A percentile compares a stretch with the other conserved stretches of the same genome.
phyloP scores from a whole-genome alignment of 805 yeast genomes.

The Maudiozyma saulgeensis region DNA sequence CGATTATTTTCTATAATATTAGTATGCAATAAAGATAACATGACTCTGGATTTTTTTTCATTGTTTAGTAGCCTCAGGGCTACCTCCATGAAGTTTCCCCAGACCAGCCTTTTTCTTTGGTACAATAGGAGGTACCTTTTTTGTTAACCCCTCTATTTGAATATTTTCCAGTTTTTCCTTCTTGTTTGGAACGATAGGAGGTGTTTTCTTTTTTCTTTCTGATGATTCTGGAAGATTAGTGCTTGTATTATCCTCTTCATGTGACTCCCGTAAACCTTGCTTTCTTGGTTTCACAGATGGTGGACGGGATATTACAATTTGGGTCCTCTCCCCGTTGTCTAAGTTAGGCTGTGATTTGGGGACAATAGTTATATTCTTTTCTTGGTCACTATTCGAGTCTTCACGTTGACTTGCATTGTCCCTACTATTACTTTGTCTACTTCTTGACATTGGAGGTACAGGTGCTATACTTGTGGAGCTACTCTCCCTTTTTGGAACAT shows the following conservation, averaged over 20 bases:
- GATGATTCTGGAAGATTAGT: background rate
- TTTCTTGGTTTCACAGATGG: background rate
- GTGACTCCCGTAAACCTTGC: background rate
- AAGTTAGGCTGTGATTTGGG: background rate
- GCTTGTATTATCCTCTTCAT: background rate
- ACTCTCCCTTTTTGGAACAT: background rate
- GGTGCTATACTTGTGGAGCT: background rate
- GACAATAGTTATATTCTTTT: no score
- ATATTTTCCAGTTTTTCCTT: background rate
- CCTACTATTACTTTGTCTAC: background rate
- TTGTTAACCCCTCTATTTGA: background rate
- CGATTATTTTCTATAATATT: no score
- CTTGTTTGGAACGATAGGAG: constrained; percentile 3
- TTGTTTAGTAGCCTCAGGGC: no score
- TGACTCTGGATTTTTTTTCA: no score
- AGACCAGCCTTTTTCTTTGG: constrained; percentile 21
- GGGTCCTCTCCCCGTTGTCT: background rate
- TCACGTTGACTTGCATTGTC: no score
- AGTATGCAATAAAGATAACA: no score
- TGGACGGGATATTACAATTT: background rate
- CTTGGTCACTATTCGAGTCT: background rate
- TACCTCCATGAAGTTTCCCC: background rate
- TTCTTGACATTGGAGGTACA: background rate
- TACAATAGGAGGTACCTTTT: constrained; percentile 19
- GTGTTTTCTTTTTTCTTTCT: background rate